phyloP scores from a whole-genome alignment of 352 stramenopile genomes.

The Pythium grandisporangium region DNA sequence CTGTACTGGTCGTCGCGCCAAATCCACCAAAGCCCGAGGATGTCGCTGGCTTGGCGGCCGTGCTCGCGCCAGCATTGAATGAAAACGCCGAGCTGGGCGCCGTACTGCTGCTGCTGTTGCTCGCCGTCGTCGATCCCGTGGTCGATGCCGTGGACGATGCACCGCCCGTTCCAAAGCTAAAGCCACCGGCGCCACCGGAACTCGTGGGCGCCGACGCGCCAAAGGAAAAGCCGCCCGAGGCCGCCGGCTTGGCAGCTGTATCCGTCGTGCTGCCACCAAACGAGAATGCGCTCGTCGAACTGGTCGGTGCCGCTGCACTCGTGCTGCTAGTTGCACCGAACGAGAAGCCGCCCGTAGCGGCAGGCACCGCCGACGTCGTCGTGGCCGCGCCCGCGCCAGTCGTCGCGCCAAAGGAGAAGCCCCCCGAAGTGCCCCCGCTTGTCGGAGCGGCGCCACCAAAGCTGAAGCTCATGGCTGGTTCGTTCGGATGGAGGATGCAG shows the following conservation, averaged over 20 bases:
- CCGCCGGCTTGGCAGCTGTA: slow-evolving; percentile 8
- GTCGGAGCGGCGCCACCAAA: slow-evolving; percentile 8
- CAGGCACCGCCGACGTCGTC: not conserved
- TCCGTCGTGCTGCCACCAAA: no score
- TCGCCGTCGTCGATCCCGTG: not conserved
- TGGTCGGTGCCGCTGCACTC: not conserved
- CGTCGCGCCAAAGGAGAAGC: slow-evolving; percentile 19
- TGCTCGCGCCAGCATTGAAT: no score
- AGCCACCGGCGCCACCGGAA: not conserved
- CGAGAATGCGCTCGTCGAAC: no score
- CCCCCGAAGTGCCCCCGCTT: slow-evolving; percentile 1
- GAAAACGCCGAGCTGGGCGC: slow-evolving; percentile 4
- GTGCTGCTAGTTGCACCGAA: slow-evolving; percentile 26
- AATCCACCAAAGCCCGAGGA: no score
- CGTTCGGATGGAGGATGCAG: no score
- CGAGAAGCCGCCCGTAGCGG: slow-evolving; percentile 19
- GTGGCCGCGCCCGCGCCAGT: slow-evolving; percentile 6
- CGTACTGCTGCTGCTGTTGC: slow-evolving; percentile 7
- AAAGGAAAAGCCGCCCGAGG: slow-evolving; percentile 31
- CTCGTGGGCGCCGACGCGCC: slow-evolving; percentile 15
- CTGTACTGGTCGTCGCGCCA: no score
- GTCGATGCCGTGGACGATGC: no score
- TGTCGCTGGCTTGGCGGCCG: no score
- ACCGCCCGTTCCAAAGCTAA: slow-evolving; percentile 7
- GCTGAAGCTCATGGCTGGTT: slow-evolving; percentile 9